Conservation (phyloP, 176 grass and related monocot genomes). For the Luzula sylvatica region DNA sequence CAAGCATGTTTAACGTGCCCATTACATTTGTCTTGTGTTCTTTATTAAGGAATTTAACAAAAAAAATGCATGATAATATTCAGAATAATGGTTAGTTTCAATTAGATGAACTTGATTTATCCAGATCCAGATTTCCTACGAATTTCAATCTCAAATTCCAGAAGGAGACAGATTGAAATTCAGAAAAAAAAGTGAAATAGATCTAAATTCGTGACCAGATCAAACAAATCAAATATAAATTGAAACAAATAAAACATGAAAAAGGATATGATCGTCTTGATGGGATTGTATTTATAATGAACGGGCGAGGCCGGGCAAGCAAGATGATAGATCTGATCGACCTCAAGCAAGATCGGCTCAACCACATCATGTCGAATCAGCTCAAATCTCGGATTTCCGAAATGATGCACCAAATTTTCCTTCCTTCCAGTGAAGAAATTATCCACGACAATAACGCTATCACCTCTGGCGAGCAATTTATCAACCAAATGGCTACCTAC, state of each 20-base stretch:
- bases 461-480: constrained; percentile 58
- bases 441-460: constrained; percentile 92
- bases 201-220: neutral
- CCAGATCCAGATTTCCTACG: too few species aligned
- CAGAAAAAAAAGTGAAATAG: neutral
- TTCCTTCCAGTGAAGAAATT: constrained; percentile 97
- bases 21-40: constrained; percentile 96
- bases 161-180: too few species aligned
- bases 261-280: constrained; percentile 99
- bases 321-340: constrained; percentile 99
- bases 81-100: too few species aligned
- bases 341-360: constrained; percentile 92
- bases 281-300: constrained; percentile 94
- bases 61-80: neutral
- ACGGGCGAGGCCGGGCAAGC: constrained; percentile 90
- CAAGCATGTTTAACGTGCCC: constrained; percentile 96
- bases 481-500: constrained; percentile 91
- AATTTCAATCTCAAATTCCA: too few species aligned
- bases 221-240: neutral
- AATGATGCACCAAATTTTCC: constrained; percentile 78
- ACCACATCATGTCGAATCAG: constrained; percentile 91
- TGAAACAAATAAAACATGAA: neutral
- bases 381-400: constrained; percentile 73
- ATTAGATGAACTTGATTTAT: too few species aligned
- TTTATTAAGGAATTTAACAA: constrained; percentile 34